Evolutionary conservation across 352 stramenopile genomes (phyloP).

Genomic region (Globisporangium lucens): DNA sequence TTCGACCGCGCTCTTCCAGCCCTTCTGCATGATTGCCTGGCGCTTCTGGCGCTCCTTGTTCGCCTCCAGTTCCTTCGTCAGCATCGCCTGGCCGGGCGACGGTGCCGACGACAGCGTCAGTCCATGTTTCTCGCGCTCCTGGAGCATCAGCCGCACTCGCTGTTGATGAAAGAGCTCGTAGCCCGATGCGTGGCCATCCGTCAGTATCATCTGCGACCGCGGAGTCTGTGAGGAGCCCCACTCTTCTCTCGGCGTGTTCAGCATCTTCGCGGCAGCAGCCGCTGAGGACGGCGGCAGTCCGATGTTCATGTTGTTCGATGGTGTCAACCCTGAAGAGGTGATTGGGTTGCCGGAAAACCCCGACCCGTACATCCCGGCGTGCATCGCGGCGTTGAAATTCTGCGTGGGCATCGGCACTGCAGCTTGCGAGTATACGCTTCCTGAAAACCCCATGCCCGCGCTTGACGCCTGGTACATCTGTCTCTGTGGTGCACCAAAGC

Average conservation of each 20-base stretch:
- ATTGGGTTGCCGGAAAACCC: constrained; percentile 17
- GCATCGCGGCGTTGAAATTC: constrained; percentile 28
- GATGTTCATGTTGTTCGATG: constrained; percentile 18
- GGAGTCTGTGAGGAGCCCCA: constrained; percentile 86
- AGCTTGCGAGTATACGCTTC: constrained; percentile 1
- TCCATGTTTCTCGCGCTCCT: constrained; percentile 80
- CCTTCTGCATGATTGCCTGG: constrained; percentile 88
- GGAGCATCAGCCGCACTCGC: constrained; percentile 75
- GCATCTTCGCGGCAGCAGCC: constrained; percentile 34
- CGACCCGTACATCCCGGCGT: constrained; percentile 19
- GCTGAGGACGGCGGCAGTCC: constrained; percentile 40
- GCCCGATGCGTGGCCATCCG: constrained; percentile 73
- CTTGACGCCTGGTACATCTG: constrained; percentile 16
- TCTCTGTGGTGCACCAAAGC: constrained; percentile 5
- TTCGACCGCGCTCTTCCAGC: constrained; percentile 84
- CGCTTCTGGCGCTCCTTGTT: constrained; percentile 87
- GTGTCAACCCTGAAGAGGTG: neutral
- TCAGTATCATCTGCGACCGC: constrained; percentile 79
- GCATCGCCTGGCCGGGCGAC: constrained; percentile 79
- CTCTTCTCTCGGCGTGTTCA: constrained; percentile 79
- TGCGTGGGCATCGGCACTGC: constrained; percentile 23
- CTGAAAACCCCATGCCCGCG: constrained; percentile 3
- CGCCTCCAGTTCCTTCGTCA: constrained; percentile 86
- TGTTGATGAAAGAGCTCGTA: constrained; percentile 89
- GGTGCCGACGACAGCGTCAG: constrained; percentile 72